phyloP scores from a whole-genome alignment of 805 yeast species.

The Saitoella complicata region DNA sequence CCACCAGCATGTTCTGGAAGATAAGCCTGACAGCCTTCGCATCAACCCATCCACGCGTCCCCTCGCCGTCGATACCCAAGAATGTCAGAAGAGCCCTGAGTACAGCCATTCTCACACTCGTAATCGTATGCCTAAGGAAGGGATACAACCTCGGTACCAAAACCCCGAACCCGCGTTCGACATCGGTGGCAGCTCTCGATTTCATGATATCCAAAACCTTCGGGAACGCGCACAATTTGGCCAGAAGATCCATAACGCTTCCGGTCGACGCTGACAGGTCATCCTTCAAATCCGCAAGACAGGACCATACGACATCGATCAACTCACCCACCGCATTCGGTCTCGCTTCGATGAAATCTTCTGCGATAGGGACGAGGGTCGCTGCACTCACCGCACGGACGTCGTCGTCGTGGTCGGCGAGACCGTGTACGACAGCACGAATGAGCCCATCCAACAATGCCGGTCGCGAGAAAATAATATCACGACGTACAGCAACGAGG shows the following conservation, averaged over 20 bases:
- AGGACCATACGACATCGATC: slow-evolving; percentile 72
- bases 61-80: slow-evolving; percentile 30
- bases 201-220: slow-evolving; percentile 62
- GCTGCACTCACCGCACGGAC: slow-evolving; percentile 96
- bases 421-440: slow-evolving; percentile 72
- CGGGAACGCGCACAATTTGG: slow-evolving; percentile 68
- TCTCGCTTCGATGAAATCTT: slow-evolving; percentile 61
- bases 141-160: slow-evolving; percentile 87
- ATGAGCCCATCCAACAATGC: slow-evolving; percentile 55
- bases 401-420: slow-evolving; percentile 67
- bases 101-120: slow-evolving; percentile 80
- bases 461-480: slow-evolving; percentile 44
- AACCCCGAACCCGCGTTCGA: slow-evolving; percentile 43
- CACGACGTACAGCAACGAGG: slow-evolving; percentile 77
- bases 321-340: slow-evolving; percentile 30
- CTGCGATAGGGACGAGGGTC: slow-evolving; percentile 75
- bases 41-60: slow-evolving; percentile 53
- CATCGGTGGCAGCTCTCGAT: slow-evolving; percentile 34
- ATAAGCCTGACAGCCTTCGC: slow-evolving; percentile 56
- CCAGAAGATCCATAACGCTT: slow-evolving; percentile 83
- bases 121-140: slow-evolving; percentile 81
- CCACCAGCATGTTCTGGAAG: slow-evolving; percentile 76
- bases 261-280: slow-evolving; percentile 92
- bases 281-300: slow-evolving; percentile 68
- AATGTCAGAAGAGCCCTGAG: slow-evolving; percentile 67